Evolutionary conservation across 352 stramenopile genomes (phyloP).

Genomic region (Ophiocytium majus): DNA sequence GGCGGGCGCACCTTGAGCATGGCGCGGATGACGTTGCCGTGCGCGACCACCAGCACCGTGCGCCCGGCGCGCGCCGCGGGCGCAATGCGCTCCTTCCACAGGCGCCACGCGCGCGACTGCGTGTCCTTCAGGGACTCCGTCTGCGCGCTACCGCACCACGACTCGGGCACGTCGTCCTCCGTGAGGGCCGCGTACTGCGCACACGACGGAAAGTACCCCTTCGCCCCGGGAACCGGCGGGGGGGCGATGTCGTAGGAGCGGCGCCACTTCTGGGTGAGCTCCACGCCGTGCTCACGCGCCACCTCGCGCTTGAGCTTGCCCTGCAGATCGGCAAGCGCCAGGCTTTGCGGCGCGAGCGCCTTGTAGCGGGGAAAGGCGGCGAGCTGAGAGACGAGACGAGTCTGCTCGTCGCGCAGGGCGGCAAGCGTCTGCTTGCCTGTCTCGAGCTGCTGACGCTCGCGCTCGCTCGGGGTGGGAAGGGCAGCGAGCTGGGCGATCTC

Average conservation of each 20-base stretch:
- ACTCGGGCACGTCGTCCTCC: conserved; percentile 43
- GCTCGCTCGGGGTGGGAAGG: too few relatives aligned
- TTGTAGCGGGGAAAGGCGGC: too few relatives aligned
- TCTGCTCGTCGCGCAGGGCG: too few relatives aligned
- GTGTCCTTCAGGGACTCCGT: conserved; percentile 59
- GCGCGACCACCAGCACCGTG: conserved; percentile 91
- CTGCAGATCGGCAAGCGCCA: conserved; percentile 92
- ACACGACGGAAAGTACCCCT: conserved; percentile 35
- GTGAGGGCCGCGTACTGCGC: conserved; percentile 36
- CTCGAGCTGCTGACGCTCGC: too few relatives aligned
- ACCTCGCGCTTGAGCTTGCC: conserved; percentile 97
- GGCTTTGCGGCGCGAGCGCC: too few relatives aligned
- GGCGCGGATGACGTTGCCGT: conserved; percentile 95
- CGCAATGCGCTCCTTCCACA: conserved; percentile 89
- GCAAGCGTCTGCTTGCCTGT: too few relatives aligned
- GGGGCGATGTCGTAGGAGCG: conserved; percentile 89
- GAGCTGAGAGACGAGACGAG: too few relatives aligned
- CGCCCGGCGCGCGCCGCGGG: conserved; percentile 88
- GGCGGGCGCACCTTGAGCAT: too few relatives aligned
- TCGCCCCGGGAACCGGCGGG: conserved; percentile 67
- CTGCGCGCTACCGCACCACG: conserved; percentile 58
- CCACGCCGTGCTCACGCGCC: conserved; percentile 93
- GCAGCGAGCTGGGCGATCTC: too few relatives aligned
- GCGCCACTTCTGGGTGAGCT: conserved; percentile 93
- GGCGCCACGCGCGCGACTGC: conserved; percentile 47